Percentiles rank a stretch among this genome's conserved stretches.
These are phyloP conservation scores for Sugiyamaella chiloensis DNA, from an alignment of 805 yeast species.

Conservation along the genomic window DNA sequence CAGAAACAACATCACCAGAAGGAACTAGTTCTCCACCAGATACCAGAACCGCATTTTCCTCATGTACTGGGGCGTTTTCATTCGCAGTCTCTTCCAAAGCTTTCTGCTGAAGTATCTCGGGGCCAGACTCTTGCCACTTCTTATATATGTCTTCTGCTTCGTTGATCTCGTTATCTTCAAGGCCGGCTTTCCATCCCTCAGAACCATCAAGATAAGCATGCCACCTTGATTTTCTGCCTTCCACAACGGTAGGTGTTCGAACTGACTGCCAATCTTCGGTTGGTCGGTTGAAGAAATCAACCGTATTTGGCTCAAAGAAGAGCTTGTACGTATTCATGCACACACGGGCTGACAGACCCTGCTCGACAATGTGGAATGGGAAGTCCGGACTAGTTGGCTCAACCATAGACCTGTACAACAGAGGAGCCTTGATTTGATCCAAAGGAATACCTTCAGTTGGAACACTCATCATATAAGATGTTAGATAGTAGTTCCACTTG, in stretches of 20 bases:
- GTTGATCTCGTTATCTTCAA: constrained; percentile 41
- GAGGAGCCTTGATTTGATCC: constrained; percentile 73
- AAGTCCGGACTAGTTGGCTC: constrained; percentile 25
- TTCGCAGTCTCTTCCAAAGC: constrained; percentile 14
- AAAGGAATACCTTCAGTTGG: constrained; percentile 95
- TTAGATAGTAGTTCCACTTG: constrained; percentile 88
- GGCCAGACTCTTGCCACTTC: constrained; percentile 27
- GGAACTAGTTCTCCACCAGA: constrained; percentile 3
- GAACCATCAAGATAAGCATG: constrained; percentile 47
- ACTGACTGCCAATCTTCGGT: constrained; percentile 36
- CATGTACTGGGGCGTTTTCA: constrained; percentile 14
- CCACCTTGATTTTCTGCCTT: constrained; percentile 29
- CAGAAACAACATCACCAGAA: background rate
- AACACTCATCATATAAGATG: constrained; percentile 88
- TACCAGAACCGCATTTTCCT: constrained; percentile 7
- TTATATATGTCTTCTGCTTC: constrained; percentile 27
- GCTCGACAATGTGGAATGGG: constrained; percentile 53
- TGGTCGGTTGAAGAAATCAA: constrained; percentile 72
- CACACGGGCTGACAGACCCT: constrained; percentile 74
- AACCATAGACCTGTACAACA: constrained; percentile 49
- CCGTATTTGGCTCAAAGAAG: constrained; percentile 74
- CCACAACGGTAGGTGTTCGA: constrained; percentile 14
- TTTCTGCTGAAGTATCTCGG: constrained; percentile 20
- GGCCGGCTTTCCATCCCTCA: constrained; percentile 53
- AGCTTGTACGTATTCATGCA: constrained; percentile 75